phyloP scores from a whole-genome alignment of 371 early-diverging fungal genomes.

The Syncephalastrum contaminatum region DNA sequence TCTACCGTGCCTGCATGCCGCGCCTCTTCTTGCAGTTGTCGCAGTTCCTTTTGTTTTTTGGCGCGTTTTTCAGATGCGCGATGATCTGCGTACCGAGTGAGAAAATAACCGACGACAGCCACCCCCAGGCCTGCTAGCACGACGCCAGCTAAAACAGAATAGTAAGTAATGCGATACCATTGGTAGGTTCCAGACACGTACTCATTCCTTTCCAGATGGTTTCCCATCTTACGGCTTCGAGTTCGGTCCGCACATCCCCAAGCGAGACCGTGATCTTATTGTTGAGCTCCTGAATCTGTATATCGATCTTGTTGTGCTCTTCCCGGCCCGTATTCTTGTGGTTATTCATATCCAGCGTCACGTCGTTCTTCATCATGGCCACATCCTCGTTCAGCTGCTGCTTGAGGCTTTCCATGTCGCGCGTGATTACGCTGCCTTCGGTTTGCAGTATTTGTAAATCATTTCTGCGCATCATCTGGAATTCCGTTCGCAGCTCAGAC shows the following conservation, averaged over 20 bases:
- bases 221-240: slow-evolving; percentile 84
- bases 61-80: slow-evolving; percentile 15
- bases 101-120: slow-evolving; percentile 37
- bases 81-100: slow-evolving; percentile 25
- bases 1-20: slow-evolving; percentile 37
- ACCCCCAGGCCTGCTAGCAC: slow-evolving; percentile 32
- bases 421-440: slow-evolving; percentile 65
- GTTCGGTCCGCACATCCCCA: slow-evolving; percentile 80
- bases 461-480: slow-evolving; percentile 80
- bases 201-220: slow-evolving; percentile 71
- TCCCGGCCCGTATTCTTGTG: slow-evolving; percentile 81
- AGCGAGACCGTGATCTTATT: slow-evolving; percentile 76
- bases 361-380: slow-evolving; percentile 76
- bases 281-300: slow-evolving; percentile 80
- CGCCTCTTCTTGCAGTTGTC: slow-evolving; percentile 38
- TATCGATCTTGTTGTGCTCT: slow-evolving; percentile 73
- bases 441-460: slow-evolving; percentile 75
- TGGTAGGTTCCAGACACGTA: slow-evolving; percentile 5
- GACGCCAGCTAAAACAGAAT: slow-evolving; percentile 27
- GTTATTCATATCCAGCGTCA: slow-evolving; percentile 86
- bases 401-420: slow-evolving; percentile 74
- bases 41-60: slow-evolving; percentile 30
- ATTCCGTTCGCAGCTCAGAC: slow-evolving; percentile 81
- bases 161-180: not conserved
- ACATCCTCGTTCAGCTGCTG: slow-evolving; percentile 75